Conservation (phyloP, 176 grass and related monocot genomes). For the Aegilops bicornis region DNA sequence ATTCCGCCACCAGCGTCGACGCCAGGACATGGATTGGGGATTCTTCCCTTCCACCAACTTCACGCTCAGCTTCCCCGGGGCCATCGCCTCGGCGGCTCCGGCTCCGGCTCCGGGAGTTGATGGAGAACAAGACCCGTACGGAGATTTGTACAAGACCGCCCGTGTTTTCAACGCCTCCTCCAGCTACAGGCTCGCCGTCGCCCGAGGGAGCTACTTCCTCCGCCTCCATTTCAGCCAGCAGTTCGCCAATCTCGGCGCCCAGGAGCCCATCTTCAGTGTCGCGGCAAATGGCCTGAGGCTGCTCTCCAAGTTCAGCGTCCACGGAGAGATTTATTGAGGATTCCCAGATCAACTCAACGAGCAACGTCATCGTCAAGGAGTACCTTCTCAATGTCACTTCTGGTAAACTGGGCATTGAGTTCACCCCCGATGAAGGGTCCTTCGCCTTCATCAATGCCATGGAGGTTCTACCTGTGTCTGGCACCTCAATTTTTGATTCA, state of each 20-base stretch:
- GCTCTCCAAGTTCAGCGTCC: slow-evolving; percentile 64
- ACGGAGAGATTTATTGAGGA: slow-evolving; percentile 47
- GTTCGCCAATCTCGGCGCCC: slow-evolving; percentile 37
- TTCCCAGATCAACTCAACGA: slow-evolving; percentile 50
- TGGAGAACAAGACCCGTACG: slow-evolving; percentile 27
- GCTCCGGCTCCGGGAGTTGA: slow-evolving; percentile 20
- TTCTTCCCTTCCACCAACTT: slow-evolving; percentile 38
- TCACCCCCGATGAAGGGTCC: slow-evolving; percentile 45
- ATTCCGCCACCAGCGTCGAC: slow-evolving; percentile 29
- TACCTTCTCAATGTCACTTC: slow-evolving; percentile 71
- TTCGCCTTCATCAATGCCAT: slow-evolving; percentile 87
- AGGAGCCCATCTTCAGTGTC: slow-evolving; percentile 66
- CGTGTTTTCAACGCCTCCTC: slow-evolving; percentile 68
- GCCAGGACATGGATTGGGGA: slow-evolving; percentile 71
- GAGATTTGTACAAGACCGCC: slow-evolving; percentile 61
- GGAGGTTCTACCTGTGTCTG: slow-evolving; percentile 57
- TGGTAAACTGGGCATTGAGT: slow-evolving; percentile 53
- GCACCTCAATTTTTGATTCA: slow-evolving; percentile 46
- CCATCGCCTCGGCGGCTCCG: slow-evolving; percentile 27
- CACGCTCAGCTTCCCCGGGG: slow-evolving; percentile 57
- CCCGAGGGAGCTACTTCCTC: slow-evolving; percentile 68
- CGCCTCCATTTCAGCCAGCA: slow-evolving; percentile 83
- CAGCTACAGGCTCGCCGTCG: slow-evolving; percentile 52
- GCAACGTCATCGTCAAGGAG: slow-evolving; percentile 66
- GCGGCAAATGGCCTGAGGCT: slow-evolving; percentile 67